Base-by-base conservation (phyloP, 306 rosid species). In the Mimosa pudica region DNA sequence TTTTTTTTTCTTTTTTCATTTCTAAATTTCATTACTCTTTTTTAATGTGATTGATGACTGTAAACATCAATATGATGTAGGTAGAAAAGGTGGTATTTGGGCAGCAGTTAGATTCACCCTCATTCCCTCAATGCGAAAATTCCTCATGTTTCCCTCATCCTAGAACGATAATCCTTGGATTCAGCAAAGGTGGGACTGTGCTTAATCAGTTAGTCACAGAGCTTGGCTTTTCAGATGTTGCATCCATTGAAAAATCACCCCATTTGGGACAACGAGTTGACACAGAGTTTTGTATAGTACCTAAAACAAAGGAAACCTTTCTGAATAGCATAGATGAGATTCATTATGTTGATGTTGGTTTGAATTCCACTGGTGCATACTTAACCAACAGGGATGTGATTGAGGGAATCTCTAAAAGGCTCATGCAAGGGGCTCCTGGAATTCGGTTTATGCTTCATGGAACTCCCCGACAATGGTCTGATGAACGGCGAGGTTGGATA, bases 151-250 rank as follows among this genome's bases (percentile, higher is more conserved):
- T 32, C 75, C n/a, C 38, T 70, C 84, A 67, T 12, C 92, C 97
- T 10, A 77, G 82, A 80, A 92, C 92, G 54, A 65, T 87, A 75
- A 45, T 91, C 71, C 88, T 94, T 62, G 98, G 97, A 77, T 94
- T 94, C 81, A 94, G 97, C 90, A 92, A 94, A 86, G 98, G 98
- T 6, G 98, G 98, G 54, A 80, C 92, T 45, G 94, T 94, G 9
- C 63, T 92, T 71, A 94, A 94, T 83, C 98, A 94, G 74, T 73
- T 94, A 74, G 86, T 91, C 73, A 80, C 97, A 4, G 98, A 94
- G 57, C 91, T 92, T 54, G 87, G 90, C 78, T 88, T 81, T 80
- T 81, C 82, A 14, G 87, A 80, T 62, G 66, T 76, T 42, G 82
- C 47, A 71, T 79, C 81, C 2, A 61, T 47, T 52, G 76, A 18